phyloP scores from a whole-genome alignment of 148 eudicot genomes.

The Pharnaceum exiguum region DNA sequence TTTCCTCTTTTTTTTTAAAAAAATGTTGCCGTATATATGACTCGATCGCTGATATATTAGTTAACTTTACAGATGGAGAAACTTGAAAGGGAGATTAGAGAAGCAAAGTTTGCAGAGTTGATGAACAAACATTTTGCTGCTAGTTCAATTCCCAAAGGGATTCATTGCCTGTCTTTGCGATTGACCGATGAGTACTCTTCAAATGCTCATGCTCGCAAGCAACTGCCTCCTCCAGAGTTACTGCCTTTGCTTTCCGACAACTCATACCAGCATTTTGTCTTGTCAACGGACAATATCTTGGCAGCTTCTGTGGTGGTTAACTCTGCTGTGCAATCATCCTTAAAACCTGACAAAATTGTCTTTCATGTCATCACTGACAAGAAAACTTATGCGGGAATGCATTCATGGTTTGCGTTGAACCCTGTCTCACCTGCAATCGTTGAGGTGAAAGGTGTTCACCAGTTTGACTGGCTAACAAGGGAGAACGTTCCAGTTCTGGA shows the following conservation, averaged over 20 bases:
- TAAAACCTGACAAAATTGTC: conserved; percentile 72
- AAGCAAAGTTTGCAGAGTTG: conserved; percentile 89
- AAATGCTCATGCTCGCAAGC: conserved; percentile 97
- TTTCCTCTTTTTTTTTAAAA: not conserved
- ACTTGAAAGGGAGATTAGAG: conserved; percentile 78
- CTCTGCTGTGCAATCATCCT: conserved; percentile 73
- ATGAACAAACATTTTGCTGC: conserved; percentile 98
- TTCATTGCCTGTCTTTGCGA: conserved; percentile 92
- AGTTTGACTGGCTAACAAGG: conserved; percentile 97
- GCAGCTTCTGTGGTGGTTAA: conserved; percentile 97
- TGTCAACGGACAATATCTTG: conserved; percentile 85
- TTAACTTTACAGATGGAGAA: conserved; percentile 78
- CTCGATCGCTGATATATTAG: not conserved
- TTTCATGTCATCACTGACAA: conserved; percentile 97
- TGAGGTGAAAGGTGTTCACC: conserved; percentile 98
- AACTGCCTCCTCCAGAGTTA: conserved; percentile 88
- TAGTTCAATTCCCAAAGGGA: conserved; percentile 91
- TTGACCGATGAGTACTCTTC: conserved; percentile 98
- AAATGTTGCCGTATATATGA: not conserved
- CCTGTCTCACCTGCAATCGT: conserved; percentile 78
- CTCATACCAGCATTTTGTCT: conserved; percentile 74
- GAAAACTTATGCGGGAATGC: conserved; percentile 99
- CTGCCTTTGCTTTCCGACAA: conserved; percentile 88
- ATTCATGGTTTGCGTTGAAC: conserved; percentile 96
- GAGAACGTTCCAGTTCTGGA: conserved; percentile 98